Conservation (phyloP, 441 rosid genomes). For the Corymbia citriodora region DNA sequence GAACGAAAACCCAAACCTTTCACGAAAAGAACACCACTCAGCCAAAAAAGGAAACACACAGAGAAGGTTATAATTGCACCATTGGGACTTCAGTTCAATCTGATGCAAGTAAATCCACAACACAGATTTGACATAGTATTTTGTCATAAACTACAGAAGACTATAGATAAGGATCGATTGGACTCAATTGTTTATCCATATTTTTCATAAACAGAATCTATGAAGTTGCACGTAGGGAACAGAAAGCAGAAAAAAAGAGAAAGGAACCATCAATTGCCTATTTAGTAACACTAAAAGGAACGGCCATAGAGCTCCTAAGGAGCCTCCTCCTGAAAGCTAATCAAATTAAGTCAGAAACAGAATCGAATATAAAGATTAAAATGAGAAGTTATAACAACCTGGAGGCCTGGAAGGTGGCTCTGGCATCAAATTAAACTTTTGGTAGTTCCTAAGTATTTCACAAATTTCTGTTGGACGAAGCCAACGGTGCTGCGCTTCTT, state of each 20-base stretch:
- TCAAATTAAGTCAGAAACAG: background rate
- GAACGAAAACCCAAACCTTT: background rate
- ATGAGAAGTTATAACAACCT: conserved; percentile 25
- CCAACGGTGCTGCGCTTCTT: conserved; percentile 59
- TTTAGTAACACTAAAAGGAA: background rate
- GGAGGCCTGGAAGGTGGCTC: conserved; percentile 43
- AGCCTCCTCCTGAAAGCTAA: background rate
- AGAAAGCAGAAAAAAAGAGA: background rate
- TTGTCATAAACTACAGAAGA: background rate
- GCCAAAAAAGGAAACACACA: background rate
- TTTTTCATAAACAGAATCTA: background rate
- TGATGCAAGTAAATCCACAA: background rate
- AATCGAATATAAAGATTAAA: background rate
- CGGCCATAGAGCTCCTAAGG: background rate
- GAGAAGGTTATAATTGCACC: background rate
- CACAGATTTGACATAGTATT: background rate
- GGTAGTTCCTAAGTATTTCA: conserved; percentile 44
- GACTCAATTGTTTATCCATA: background rate
- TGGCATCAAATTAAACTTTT: conserved; percentile 27
- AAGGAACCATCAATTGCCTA: background rate
- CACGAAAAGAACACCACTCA: background rate
- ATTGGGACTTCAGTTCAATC: background rate
- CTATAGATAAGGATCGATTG: background rate
- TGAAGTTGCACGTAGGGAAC: background rate
- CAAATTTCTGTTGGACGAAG: conserved; percentile 63